Base-by-base conservation (phyloP, 176 grass and related monocot species). In the Phragmites australis region DNA sequence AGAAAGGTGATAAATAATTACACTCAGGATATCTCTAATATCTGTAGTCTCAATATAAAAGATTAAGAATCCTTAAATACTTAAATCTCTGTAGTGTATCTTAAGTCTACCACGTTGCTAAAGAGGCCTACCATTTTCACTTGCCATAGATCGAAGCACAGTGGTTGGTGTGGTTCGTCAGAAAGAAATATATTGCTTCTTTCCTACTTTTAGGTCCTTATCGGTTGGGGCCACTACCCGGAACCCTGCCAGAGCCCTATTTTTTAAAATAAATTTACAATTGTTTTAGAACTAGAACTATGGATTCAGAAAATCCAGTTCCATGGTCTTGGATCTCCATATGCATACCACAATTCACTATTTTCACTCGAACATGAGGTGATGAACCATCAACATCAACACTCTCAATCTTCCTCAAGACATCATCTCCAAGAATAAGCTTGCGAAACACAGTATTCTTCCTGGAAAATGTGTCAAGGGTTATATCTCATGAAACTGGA, bases 401-500 rank as follows among this genome's bases (percentile, higher is more conserved):
- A 83, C 55, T 74, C 81, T 97, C 90, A 76, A 97, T 93, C 52
- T 88, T 97, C 80, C 83, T 97, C 72, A 97, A 50, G n/a, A 87
- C 88, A 39, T 93, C 83, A 65, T 83, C 75, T 78, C 93, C 93
- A 64, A 84, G 70, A 84, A 91, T 93, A 71, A 93, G 86, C 83
- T 89, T 97, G 56, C 93, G 90, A 89, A 97, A 97, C 86, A 97
- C 88, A 65, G 91, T 91, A 74, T 82, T 84, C 62, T 97, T 93
- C 82, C 93, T 97, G 85, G 59, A 63, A 85, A 30, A 80, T 63
- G 26, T 1, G 2, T 61, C 14, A 61, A 61, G 58, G 49, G 50
- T 65, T 76, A 63, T 22, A 62, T 29, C 10, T 63, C 70, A 62
- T 12, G 47, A 69, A 77, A 60, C 54, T 32, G 57, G 14, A 32